A percentile compares a stretch with the other conserved stretches of the same genome.
Evolutionary conservation across 2,329 filamentous ascomycete genomes (phyloP).

Genomic region (Aspergillus neotritici): DNA sequence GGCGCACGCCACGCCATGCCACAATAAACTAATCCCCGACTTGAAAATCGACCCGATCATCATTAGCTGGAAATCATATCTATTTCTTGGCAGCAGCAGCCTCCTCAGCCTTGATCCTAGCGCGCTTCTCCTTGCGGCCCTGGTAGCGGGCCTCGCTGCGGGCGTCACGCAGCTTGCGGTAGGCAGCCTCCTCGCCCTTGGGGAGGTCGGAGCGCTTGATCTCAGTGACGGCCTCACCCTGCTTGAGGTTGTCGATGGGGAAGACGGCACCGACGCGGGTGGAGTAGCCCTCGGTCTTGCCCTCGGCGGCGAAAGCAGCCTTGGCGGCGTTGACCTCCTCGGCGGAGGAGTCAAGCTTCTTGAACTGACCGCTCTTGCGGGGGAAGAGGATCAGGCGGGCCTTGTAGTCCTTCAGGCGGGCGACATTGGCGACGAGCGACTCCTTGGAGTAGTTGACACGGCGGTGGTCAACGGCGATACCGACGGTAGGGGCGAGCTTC

Average conservation of each 20-base stretch:
- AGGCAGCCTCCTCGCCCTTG: conserved; percentile 77
- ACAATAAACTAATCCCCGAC: conserved; percentile 32
- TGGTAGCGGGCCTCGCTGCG: conserved; percentile 75
- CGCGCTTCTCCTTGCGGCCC: conserved; percentile 89
- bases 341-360: conserved; percentile 83
- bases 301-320: conserved; percentile 46
- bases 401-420: conserved; percentile 97
- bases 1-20: conserved; percentile 31
- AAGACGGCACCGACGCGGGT: conserved; percentile 55
- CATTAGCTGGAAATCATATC: conserved; percentile 37
- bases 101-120: conserved; percentile 70
- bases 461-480: conserved; percentile 93
- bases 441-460: conserved; percentile 97
- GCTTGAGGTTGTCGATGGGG: conserved; percentile 62
- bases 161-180: conserved; percentile 75
- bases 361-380: conserved; percentile 86
- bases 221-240: conserved; percentile 59
- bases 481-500: conserved; percentile 90
- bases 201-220: conserved; percentile 79
- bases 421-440: conserved; percentile 88
- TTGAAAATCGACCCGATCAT: conserved; percentile 37
- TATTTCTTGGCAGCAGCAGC: conserved; percentile 53
- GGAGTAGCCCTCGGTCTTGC: conserved; percentile 49
- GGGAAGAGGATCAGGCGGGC: conserved; percentile 96
- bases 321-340: conserved; percentile 71